phyloP scores from a whole-genome alignment of 345 rosid species.

The Eucalyptus curtisii region DNA sequence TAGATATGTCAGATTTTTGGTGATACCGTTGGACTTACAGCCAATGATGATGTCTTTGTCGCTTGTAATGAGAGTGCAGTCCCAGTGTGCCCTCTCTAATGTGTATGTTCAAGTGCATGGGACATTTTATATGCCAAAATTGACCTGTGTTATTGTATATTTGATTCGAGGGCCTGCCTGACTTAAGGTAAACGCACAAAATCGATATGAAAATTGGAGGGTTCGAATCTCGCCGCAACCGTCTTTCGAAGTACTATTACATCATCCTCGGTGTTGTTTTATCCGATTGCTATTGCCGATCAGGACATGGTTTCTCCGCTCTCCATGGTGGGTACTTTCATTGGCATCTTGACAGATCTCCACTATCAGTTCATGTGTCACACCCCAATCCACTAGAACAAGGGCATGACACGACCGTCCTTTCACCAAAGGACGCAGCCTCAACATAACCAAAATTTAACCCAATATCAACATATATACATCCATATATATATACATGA shows the following conservation, averaged over 20 bases:
- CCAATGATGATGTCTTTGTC: too few relatives aligned
- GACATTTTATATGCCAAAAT: background rate
- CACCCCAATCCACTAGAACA: too few relatives aligned
- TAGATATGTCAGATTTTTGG: too few relatives aligned
- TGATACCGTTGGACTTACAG: too few relatives aligned
- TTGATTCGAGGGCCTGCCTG: background rate
- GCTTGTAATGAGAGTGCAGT: too few relatives aligned
- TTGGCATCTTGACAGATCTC: background rate
- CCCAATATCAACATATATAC: too few relatives aligned
- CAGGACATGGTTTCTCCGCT: background rate
- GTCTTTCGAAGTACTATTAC: background rate
- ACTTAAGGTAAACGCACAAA: background rate
- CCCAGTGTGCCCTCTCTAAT: too few relatives aligned
- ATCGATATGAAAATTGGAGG: background rate
- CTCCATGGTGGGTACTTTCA: background rate
- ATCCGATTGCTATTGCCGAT: background rate
- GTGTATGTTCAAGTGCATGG: background rate
- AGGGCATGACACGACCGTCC: too few relatives aligned
- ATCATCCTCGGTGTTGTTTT: background rate
- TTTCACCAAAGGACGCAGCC: too few relatives aligned
- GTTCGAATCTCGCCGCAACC: background rate
- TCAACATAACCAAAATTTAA: too few relatives aligned
- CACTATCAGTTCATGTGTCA: too few relatives aligned
- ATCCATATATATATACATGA: too few relatives aligned
- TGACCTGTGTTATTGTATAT: background rate